Base-by-base conservation (phyloP, 345 rosid genomes). In the Eucalyptus sp. region DNA sequence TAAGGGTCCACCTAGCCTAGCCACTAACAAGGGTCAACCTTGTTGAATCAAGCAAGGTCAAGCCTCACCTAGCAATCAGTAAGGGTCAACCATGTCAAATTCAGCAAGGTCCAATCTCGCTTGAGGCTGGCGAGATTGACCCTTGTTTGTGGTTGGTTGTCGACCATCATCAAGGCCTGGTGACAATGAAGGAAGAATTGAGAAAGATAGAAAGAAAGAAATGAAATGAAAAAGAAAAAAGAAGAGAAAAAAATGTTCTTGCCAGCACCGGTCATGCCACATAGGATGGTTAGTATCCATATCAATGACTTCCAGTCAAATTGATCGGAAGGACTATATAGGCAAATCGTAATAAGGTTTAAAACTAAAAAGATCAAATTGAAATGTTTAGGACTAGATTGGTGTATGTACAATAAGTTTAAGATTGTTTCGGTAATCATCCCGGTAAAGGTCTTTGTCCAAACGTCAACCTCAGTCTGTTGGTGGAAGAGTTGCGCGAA, bases 121-220 rank as follows among this genome's bases (percentile, higher is more conserved):
- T 0, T 0, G 7, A 58, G 64, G 3, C 1, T 10, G 13, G 64
- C 0, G 3, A 25, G 64, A n/a, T 58, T 1, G 5, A 25, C 27
- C 12, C 14, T 58, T 1, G 3, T 58, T 5, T 10, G 13, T 25
- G 64, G 64, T 5, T 10, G 6, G 64, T 58, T 58, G 64, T 7
- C 1, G 2, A 11, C 64, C n/a, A 58, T 58, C 13, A 25, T 11
- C 64, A 58, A 25, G n/a, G 7, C 29, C 0, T 1, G 0, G n/a
- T 2, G 29, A 1, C 7, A 58, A 11, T 1, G 2, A 58, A 24
- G 64, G n/a, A 58, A 58, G n/a, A 5, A 25, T 5, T 3, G 27
- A 10, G 27, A 10, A 58, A 25, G 27, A 25, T 6, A 10, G 7
- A 11, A 58, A 58, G 13, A 58, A 58, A 25, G 29, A 9, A 25